Percentiles rank a stretch among this genome's conserved stretches.
Conservation (phyloP, 1,139 yeast genomes). For the Meyerozyma sp. region DNA sequence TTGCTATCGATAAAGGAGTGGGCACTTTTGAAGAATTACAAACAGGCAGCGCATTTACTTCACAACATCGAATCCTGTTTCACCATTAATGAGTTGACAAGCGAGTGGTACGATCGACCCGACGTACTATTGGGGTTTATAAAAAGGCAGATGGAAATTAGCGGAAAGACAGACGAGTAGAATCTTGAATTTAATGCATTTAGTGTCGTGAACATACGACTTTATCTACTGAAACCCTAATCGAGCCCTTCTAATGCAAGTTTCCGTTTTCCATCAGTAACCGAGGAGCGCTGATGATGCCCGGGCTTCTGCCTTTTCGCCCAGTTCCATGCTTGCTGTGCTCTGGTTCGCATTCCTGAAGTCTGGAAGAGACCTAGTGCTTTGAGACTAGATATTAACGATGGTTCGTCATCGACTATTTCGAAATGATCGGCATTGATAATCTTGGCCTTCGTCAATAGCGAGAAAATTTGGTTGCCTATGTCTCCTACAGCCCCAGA, state of each 20-base stretch:
- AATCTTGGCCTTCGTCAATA: slow-evolving; percentile 17
- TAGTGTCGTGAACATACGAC: neutral
- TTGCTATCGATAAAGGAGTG: slow-evolving; percentile 74
- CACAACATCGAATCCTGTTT: slow-evolving; percentile 21
- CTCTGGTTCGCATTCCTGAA: neutral
- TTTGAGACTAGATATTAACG: slow-evolving; percentile 17
- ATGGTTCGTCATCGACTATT: slow-evolving; percentile 7
- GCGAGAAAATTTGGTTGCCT: slow-evolving; percentile 14
- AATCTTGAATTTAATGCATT: neutral
- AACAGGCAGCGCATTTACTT: slow-evolving; percentile 14
- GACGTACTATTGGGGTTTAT: slow-evolving; percentile 28
- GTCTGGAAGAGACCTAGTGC: slow-evolving; percentile 16
- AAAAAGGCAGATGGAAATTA: slow-evolving; percentile 14
- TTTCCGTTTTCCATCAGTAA: slow-evolving; percentile 38
- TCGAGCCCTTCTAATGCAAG: slow-evolving; percentile 39
- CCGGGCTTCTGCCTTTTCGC: slow-evolving; percentile 10
- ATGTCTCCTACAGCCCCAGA: slow-evolving; percentile 22
- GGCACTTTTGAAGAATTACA: slow-evolving; percentile 28
- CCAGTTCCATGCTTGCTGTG: slow-evolving; percentile 22
- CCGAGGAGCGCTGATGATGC: slow-evolving; percentile 9
- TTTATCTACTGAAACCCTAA: slow-evolving; percentile 7
- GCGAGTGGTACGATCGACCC: slow-evolving; percentile 32
- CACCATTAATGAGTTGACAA: slow-evolving; percentile 14
- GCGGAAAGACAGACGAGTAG: slow-evolving; percentile 1
- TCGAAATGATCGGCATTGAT: slow-evolving; percentile 20